Evolutionary conservation across 208 protist genomes (phyloP), one percentile per base, ranked within the genome.

Genomic region (Entamoeba dispar): DNA sequence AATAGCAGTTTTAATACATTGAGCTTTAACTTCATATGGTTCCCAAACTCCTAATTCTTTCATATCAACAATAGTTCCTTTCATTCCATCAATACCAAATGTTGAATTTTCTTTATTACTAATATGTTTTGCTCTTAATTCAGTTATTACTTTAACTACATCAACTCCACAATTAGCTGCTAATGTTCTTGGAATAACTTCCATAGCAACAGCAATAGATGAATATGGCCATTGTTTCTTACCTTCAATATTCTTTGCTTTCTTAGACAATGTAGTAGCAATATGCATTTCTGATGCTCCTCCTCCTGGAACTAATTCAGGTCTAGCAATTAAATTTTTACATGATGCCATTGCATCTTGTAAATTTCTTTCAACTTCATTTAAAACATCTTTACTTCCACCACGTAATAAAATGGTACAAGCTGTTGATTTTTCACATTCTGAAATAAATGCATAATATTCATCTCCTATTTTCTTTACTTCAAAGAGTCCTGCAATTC

Each of bases 341-440:
- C 98, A 97, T 22, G 99, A 98, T 95, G 97, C 97, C 97, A 99
- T 98, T 52, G 98, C 99, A 95, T 99, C 99, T 77, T 98, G 97
- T 27, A 99, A 95, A 34, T 95, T 95, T 10, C 94, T 49, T 73
- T 95, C 94, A 51, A 96, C 97, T 96, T 99, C 99, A 94, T 99
- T 99, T 34, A 99, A 97, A n/a, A 98, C 97, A 95, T 99, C 98
- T 96, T 99, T 99, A 95, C 96, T 98, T 47, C 98, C 98, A 93
- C 99, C 99, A 93, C 99, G 97, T 17, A 99, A 97, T 7, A 99
- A 91, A 94, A 99, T 98, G 92, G 98, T 99, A 96, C 99, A 99
- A 19, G 99, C 98, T 94, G 98, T 98, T 91, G 98, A 97, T 14
- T 93, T 57, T 19, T 97, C 95, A 96, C 98, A 99, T 57, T 99